Conservation (phyloP, 2,329 filamentous ascomycete species). For the Apiospora saccharicola region DNA sequence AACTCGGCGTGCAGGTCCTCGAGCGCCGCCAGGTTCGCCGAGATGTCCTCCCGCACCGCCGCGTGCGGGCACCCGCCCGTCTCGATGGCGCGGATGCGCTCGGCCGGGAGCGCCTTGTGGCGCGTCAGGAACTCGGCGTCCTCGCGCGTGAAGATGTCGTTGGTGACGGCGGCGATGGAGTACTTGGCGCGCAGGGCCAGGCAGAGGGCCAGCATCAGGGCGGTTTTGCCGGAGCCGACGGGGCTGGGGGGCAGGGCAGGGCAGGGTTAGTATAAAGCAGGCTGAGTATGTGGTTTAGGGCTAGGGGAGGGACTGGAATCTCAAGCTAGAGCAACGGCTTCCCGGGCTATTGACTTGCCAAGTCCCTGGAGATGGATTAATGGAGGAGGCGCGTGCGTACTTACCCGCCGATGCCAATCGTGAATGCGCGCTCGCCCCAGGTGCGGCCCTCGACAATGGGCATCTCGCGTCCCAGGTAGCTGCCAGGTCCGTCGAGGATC, state of each 20-base stretch:
- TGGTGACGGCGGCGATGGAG: conserved; percentile 94
- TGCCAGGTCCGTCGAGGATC: conserved; percentile 92
- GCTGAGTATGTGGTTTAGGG: no score
- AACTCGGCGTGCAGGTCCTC: conserved; percentile 87
- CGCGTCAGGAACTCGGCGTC: conserved; percentile 97
- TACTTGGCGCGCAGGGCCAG: conserved; percentile 79
- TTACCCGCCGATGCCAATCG: conserved; percentile 96
- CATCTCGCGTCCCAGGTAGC: conserved; percentile 89
- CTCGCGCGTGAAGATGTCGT: conserved; percentile 98
- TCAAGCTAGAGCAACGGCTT: neutral
- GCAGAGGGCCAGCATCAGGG: conserved; percentile 94
- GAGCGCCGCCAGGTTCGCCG: conserved; percentile 88
- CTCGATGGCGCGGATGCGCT: conserved; percentile 93
- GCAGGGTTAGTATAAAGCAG: neutral
- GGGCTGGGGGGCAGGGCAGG: conserved; percentile 62
- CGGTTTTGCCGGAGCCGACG: conserved; percentile 96
- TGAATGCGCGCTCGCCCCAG: conserved; percentile 91
- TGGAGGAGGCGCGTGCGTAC: conserved; percentile 41
- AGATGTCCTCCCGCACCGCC: conserved; percentile 96
- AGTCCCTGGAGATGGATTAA: no score
- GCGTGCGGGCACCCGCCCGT: conserved; percentile 97
- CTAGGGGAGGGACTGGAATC: neutral
- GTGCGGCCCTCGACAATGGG: conserved; percentile 87
- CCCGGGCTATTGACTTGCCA: neutral
- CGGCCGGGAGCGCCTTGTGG: conserved; percentile 80